phyloP scores from a whole-genome alignment of 2,329 filamentous ascomycete genomes.

The Westerdykella aurantiaca region DNA sequence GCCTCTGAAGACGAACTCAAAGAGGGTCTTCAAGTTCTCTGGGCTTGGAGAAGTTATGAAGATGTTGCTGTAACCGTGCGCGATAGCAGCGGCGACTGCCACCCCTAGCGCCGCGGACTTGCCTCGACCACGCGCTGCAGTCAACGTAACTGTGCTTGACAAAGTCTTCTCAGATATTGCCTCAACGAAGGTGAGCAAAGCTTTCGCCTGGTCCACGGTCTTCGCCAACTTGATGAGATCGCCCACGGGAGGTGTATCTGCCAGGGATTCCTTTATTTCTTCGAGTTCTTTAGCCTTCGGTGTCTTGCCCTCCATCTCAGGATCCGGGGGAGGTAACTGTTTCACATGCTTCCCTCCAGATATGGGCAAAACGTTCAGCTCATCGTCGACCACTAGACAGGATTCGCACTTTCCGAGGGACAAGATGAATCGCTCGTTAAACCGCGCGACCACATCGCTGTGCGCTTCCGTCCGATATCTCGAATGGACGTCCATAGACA shows the following conservation, averaged over 20 bases:
- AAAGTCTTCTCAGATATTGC: constrained; percentile 95
- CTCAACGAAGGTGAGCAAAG: constrained; percentile 92
- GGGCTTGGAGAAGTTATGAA: constrained; percentile 98
- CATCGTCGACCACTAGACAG: constrained; percentile 94
- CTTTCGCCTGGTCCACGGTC: constrained; percentile 94
- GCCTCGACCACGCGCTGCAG: constrained; percentile 87
- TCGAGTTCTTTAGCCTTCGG: constrained; percentile 70
- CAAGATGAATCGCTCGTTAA: constrained; percentile 95
- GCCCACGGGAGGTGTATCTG: constrained; percentile 80
- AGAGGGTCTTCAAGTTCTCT: constrained; percentile 96
- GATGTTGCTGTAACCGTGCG: constrained; percentile 97
- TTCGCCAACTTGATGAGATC: constrained; percentile 76
- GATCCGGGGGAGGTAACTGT: constrained; percentile 68
- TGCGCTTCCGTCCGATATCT: constrained; percentile 95
- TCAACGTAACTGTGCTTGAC: constrained; percentile 86
- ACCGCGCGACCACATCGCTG: constrained; percentile 86
- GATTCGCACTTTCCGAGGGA: constrained; percentile 92
- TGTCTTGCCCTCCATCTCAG: constrained; percentile 66
- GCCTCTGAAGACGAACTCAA: constrained; percentile 97
- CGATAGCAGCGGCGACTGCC: constrained; percentile 86
- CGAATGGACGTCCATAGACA: constrained; percentile 97
- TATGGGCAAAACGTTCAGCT: constrained; percentile 93
- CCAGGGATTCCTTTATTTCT: constrained; percentile 78
- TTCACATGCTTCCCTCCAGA: constrained; percentile 90
- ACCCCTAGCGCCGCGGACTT: constrained; percentile 96